Evolutionary conservation across 164 flowering plant species (phyloP), one percentile per base, ranked within the genome.

Genomic region (Houttuynia cordata): DNA sequence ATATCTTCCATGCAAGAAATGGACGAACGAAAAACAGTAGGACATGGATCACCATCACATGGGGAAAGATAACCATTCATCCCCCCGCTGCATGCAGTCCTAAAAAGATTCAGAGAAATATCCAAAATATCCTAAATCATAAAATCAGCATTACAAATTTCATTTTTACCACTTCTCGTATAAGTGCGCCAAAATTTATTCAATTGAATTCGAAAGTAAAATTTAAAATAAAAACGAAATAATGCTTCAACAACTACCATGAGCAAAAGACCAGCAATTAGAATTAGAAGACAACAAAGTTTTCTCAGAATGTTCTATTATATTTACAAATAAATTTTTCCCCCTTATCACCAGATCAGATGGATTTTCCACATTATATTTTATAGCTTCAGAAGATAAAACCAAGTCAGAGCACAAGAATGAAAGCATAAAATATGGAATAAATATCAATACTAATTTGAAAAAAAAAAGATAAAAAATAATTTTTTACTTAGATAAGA

Each of bases 61-160:
- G 82, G 89, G 42, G 95, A 86, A 51, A 93, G 63, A 67, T 83
- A 93, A 23, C 99, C 99, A 73, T 90, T 93, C 99, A 93, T 93
- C 51, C 96, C 97, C 75, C 83, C 95, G 73, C 97, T 93, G 95
- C 87, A 88, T 39, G 68, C 47, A 80, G 56, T 61, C 74, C 76
- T 64, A 78, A 67, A n/a, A 60, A 51, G 64, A 62, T 81, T 83
- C 74, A 82, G 86, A 68, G 69, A 58, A 45, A 23, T 62, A 62
- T 40, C 25, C 51, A 52, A 19, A 42, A 24, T 24, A 42, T n/a
- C 19, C 18, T 15, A 62, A 24, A 15, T 53, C n/a, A 41, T 3
- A 20, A 24, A 15, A 24, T 30, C 14, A 14, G 5, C 22, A 30
- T 30, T 30, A 7, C 30, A 61, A 9, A 10, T 19, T 13, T 12